Conservation (phyloP, 2,329 filamentous ascomycete genomes). For the Exophiala viscosa region DNA sequence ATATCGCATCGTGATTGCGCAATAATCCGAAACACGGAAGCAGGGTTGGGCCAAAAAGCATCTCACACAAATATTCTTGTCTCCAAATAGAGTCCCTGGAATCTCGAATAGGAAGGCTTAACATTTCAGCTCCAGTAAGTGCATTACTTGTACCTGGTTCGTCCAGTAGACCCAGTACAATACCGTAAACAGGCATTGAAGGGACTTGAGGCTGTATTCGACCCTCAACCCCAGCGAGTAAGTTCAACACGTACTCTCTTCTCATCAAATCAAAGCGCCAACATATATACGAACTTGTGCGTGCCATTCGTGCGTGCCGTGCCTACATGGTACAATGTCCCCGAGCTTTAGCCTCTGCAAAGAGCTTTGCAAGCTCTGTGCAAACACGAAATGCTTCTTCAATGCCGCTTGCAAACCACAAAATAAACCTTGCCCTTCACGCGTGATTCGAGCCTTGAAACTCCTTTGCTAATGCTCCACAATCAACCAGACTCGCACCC, state of each 20-base stretch:
- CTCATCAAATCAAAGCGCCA: background rate
- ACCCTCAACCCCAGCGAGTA: too few relatives aligned
- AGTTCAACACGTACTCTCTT: background rate
- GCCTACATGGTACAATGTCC: background rate
- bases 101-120: too few relatives aligned
- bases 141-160: too few relatives aligned
- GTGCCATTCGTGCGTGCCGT: background rate
- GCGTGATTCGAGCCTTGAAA: background rate
- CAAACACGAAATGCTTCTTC: background rate
- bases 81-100: too few relatives aligned
- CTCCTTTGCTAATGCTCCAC: background rate
- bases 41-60: too few relatives aligned
- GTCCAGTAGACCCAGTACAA: too few relatives aligned
- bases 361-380: background rate
- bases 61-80: too few relatives aligned
- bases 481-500: background rate
- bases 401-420: constrained; percentile 1
- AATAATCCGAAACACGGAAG: too few relatives aligned
- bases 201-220: too few relatives aligned
- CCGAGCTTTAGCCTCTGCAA: background rate
- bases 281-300: background rate
- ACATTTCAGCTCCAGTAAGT: too few relatives aligned
- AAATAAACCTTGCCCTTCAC: background rate
- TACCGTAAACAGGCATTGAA: too few relatives aligned
- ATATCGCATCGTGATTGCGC: too few relatives aligned